A percentile compares a stretch with the other conserved stretches of the same genome.
phyloP scores from a whole-genome alignment of 2,329 filamentous ascomycete genomes.

The Davidsoniella neocaledoniae region DNA sequence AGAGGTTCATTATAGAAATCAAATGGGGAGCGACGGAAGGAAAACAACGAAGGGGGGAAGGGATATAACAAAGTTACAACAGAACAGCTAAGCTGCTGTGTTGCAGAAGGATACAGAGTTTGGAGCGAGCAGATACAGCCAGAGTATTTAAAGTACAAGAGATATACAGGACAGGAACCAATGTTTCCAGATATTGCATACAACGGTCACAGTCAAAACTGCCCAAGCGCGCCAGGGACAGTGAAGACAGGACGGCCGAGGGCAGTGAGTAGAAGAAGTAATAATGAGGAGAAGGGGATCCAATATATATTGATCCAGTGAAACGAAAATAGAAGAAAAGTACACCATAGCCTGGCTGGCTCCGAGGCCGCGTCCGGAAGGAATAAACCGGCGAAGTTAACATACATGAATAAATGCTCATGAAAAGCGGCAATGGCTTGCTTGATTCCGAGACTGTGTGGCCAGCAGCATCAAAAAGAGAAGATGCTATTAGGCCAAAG shows the following conservation, averaged over 20 bases:
- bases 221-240: too few relatives aligned
- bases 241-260: too few relatives aligned
- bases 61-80: conserved; percentile 8
- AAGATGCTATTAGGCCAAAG: too few relatives aligned
- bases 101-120: conserved; percentile 2
- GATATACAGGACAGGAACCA: conserved; percentile 10
- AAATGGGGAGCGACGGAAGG: conserved; percentile 13
- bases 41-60: too few relatives aligned
- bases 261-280: conserved; percentile 2
- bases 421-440: conserved; percentile 27
- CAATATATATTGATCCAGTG: conserved; percentile 26
- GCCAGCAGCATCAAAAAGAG: too few relatives aligned
- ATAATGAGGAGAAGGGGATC: conserved; percentile 23
- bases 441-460: neutral
- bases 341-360: neutral
- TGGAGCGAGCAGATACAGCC: conserved; percentile 4
- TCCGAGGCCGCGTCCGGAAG: neutral
- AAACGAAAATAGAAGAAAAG: conserved; percentile 15
- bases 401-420: conserved; percentile 38
- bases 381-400: conserved; percentile 32
- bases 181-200: conserved; percentile 5
- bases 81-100: conserved; percentile 4
- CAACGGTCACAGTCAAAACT: conserved; percentile 27
- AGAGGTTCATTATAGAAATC: conserved; percentile 1
- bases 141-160: conserved; percentile 3